Evolutionary conservation across 768 basidiomycete species (phyloP), one percentile per base, ranked within the genome.

Genomic region (Pleurotus eryngii): DNA sequence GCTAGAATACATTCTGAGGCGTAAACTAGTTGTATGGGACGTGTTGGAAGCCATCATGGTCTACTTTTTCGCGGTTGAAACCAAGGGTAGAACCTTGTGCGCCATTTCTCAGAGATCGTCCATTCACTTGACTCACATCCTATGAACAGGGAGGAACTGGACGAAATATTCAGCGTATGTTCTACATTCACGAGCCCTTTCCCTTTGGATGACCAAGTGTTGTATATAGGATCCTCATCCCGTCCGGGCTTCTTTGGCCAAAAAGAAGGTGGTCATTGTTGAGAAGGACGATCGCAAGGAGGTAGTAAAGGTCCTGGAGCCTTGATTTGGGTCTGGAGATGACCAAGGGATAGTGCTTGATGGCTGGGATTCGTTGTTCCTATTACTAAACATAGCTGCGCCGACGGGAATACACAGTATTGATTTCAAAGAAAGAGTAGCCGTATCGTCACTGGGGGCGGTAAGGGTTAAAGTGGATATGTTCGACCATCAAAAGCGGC

Each of bases 61-160:
- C 47, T 75, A 66, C 56, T 70, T 74, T 62, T 75, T 68, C 42
- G 76, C 71, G 6, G 74, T 78, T 1, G 76, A 78, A 57, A 78
- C 76, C 2, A 70, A 73, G 49, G 74, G 76, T 30, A 68, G 75
- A 40, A 76, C 76, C 17, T 63, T 78, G 74, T 76, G 59, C 60
- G 76, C 68, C 11, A 3, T 35, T 38, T 17, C 49, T 17, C 17
- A n/a, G 8, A 46, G 18, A 38, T 24, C 38, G 18, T 7, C 35
- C 20, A 48, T 15, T 37, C 26, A 20, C 4, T 5, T 6, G 20
- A 22, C 47, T 17, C 18, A 46, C 37, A 27, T 39, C 48, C 47
- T 43, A 57, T 38, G n/a, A n/a, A 20, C 46, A 77, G 75, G 20
- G 75, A 76, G 67, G 75, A 78, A 58, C 61, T 76, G 45, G 65